Evolutionary conservation across 108 stramenopile species (phyloP).

Genomic region (Nitzschia putrida): DNA sequence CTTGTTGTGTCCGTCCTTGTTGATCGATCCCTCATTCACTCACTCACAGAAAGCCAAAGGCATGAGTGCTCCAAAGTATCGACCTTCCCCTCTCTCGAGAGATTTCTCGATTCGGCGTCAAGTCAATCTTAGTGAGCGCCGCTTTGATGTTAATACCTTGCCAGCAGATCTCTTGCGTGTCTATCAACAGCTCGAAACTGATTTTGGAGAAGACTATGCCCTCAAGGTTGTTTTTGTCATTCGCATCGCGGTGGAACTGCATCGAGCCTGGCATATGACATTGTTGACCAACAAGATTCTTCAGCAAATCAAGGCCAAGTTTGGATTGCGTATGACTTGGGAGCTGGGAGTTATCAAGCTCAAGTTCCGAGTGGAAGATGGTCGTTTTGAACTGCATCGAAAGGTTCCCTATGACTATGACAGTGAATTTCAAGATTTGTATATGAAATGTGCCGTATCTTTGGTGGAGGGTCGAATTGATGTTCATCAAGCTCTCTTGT

Average conservation of each 20-base stretch:
- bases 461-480: constrained; percentile 43
- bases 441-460: constrained; percentile 44
- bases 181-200: constrained; percentile 22
- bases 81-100: too few relatives aligned
- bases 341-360: constrained; percentile 48
- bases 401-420: constrained; percentile 59
- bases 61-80: too few relatives aligned
- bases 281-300: constrained; percentile 34
- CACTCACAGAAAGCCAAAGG: too few relatives aligned
- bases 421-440: constrained; percentile 52
- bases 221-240: constrained; percentile 42
- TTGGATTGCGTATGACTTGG: constrained; percentile 50
- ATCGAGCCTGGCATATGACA: constrained; percentile 60
- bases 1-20: too few relatives aligned
- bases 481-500: constrained; percentile 47
- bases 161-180: constrained; percentile 47
- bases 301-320: constrained; percentile 47
- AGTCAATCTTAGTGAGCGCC: constrained; percentile 20
- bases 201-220: constrained; percentile 46
- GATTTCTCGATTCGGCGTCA: constrained; percentile 20
- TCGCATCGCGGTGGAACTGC: constrained; percentile 50
- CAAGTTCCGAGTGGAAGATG: constrained; percentile 52
- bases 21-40: too few relatives aligned
- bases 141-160: constrained; percentile 42
- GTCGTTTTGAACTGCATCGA: constrained; percentile 48